A percentile compares a stretch with the other conserved stretches of the same genome.
phyloP scores from a whole-genome alignment of 1,284 basidiomycete genomes.

The Puccinia hordei region DNA sequence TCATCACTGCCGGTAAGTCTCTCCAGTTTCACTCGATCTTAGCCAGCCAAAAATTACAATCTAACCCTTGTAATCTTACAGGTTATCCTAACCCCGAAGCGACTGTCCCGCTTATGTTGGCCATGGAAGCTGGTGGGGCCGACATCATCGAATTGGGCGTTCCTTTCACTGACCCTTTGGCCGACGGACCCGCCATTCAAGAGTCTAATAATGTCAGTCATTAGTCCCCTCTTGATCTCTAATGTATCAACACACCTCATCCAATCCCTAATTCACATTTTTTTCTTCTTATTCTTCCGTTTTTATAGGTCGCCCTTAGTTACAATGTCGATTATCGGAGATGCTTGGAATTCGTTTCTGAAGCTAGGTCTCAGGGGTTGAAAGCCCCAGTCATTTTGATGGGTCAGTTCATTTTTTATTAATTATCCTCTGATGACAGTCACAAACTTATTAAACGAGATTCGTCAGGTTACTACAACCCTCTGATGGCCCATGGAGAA shows the following conservation, averaged over 20 bases:
- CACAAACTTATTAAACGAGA: background rate
- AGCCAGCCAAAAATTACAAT: too few relatives aligned
- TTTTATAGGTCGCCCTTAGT: slow-evolving; percentile 72
- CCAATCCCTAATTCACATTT: background rate
- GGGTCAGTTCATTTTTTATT: slow-evolving; percentile 63
- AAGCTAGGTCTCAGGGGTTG: slow-evolving; percentile 80
- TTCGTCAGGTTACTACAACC: slow-evolving; percentile 82
- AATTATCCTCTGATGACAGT: background rate
- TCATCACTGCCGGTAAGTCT: slow-evolving; percentile 76
- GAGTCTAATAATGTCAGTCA: slow-evolving; percentile 75
- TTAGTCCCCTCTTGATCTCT: background rate
- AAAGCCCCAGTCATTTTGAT: slow-evolving; percentile 86
- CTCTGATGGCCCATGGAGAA: slow-evolving; percentile 90
- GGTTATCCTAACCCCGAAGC: slow-evolving; percentile 61
- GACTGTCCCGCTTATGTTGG: slow-evolving; percentile 84
- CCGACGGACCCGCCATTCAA: slow-evolving; percentile 89
- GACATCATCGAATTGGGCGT: slow-evolving; percentile 96
- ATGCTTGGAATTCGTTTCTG: slow-evolving; percentile 74
- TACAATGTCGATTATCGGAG: slow-evolving; percentile 75
- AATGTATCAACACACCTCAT: background rate
- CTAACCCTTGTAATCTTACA: slow-evolving; percentile 11
- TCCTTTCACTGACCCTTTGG: slow-evolving; percentile 95
- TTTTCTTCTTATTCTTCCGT: slow-evolving; percentile 13
- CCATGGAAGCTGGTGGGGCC: slow-evolving; percentile 86
- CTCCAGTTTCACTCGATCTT: background rate